A percentile compares a stretch with the other conserved stretches of the same genome.
phyloP scores from a whole-genome alignment of 2,329 filamentous ascomycete species.

The Corinectria fuckeliana region DNA sequence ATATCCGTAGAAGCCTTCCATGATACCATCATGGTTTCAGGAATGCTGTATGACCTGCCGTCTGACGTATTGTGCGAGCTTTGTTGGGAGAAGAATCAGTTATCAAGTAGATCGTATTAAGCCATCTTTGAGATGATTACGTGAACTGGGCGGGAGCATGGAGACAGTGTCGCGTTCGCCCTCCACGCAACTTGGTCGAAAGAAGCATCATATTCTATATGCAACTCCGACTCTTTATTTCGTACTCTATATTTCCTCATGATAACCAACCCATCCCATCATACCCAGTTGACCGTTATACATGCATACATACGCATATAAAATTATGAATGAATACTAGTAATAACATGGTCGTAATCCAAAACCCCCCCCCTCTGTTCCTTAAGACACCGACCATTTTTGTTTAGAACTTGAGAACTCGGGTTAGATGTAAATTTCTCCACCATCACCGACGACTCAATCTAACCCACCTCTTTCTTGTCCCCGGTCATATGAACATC shows the following conservation, averaged over 20 bases:
- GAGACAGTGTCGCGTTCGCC: slow-evolving; percentile 9
- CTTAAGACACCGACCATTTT: too few species aligned
- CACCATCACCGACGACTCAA: too few species aligned
- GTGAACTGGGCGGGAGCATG: not conserved
- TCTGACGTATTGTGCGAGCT: not conserved
- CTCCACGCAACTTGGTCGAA: slow-evolving; percentile 2
- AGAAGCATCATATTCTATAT: not conserved
- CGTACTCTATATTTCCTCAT: not conserved
- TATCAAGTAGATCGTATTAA: not conserved
- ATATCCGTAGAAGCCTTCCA: not conserved
- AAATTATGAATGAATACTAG: too few species aligned
- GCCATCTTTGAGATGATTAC: not conserved
- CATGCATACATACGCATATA: too few species aligned
- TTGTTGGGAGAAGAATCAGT: too few species aligned
- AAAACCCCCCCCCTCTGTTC: too few species aligned
- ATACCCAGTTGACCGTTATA: too few species aligned
- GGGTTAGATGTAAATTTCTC: too few species aligned
- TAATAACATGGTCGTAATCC: too few species aligned
- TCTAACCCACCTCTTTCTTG: too few species aligned
- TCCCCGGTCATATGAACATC: too few species aligned
- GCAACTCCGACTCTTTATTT: slow-evolving; percentile 4
- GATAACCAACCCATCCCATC: not conserved
- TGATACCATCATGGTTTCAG: not conserved
- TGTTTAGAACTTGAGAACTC: too few species aligned
- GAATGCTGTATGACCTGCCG: not conserved